Percentiles rank a stretch among this genome's conserved stretches.
phyloP scores from a whole-genome alignment of 2,329 filamentous ascomycete genomes.

The Escovopsis sp. region DNA sequence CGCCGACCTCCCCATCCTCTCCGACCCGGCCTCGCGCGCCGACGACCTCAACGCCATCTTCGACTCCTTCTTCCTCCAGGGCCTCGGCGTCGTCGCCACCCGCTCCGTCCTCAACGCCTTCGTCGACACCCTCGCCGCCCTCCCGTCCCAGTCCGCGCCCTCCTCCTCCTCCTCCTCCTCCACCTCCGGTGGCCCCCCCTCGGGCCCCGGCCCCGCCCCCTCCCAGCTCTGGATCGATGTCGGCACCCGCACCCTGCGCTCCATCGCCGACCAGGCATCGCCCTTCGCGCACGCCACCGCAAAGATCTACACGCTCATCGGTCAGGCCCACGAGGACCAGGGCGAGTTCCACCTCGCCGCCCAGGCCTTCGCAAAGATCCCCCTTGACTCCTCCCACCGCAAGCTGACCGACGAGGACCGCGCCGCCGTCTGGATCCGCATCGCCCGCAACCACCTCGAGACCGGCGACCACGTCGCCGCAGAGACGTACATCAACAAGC shows the following conservation, averaged over 20 bases:
- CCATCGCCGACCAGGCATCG: slow-evolving; percentile 46
- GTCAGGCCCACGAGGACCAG: slow-evolving; percentile 65
- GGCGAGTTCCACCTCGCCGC: slow-evolving; percentile 74
- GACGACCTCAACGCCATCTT: slow-evolving; percentile 54
- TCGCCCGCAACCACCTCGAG: slow-evolving; percentile 87
- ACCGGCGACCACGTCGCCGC: slow-evolving; percentile 80
- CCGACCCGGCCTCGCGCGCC: slow-evolving; percentile 22
- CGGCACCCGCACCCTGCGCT: slow-evolving; percentile 55
- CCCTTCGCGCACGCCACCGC: slow-evolving; percentile 76
- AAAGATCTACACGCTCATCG: slow-evolving; percentile 63
- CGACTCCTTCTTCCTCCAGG: slow-evolving; percentile 51
- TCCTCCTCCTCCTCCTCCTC: too few relatives aligned
- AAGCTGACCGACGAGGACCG: slow-evolving; percentile 70
- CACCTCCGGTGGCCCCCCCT: too few relatives aligned
- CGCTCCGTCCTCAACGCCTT: slow-evolving; percentile 56
- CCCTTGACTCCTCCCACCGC: slow-evolving; percentile 78
- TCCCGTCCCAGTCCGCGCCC: slow-evolving; percentile 21
- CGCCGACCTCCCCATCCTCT: slow-evolving; percentile 25
- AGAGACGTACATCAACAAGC: slow-evolving; percentile 80
- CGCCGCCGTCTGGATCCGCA: slow-evolving; percentile 78
- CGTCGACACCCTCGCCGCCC: slow-evolving; percentile 43
- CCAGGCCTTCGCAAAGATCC: slow-evolving; percentile 64
- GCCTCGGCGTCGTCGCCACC: slow-evolving; percentile 61
- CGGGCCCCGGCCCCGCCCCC: too few relatives aligned
- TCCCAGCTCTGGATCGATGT: slow-evolving; percentile 56